A percentile compares a stretch with the other conserved stretches of the same genome.
Evolutionary conservation across 192 early-diverging fungal species (phyloP).

Genomic region (Coemansia sp.): DNA sequence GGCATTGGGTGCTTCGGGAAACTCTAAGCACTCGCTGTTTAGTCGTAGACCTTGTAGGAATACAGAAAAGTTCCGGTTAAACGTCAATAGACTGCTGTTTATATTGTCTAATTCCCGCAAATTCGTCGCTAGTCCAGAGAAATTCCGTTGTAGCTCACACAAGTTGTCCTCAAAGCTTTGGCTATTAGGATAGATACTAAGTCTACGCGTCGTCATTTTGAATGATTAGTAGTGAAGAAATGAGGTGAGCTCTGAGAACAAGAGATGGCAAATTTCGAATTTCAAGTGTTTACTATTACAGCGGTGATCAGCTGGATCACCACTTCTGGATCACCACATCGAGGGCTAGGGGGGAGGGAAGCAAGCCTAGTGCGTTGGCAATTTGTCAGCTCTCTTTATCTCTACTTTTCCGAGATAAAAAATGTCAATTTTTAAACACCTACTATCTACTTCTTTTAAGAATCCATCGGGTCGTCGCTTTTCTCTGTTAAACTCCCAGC

Average conservation of each 20-base stretch:
- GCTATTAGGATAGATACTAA: conserved; percentile 55
- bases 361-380: background rate
- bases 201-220: conserved; percentile 44
- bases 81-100: conserved; percentile 47
- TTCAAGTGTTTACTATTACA: background rate
- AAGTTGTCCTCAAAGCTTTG: conserved; percentile 52
- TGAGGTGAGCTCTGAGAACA: background rate
- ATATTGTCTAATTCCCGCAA: conserved; percentile 47
- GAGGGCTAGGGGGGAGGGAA: background rate
- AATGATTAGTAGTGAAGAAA: background rate
- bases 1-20: conserved; percentile 48
- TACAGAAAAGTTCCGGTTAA: conserved; percentile 54
- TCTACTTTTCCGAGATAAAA: background rate
- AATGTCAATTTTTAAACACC: background rate
- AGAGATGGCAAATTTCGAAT: background rate
- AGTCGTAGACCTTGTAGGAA: conserved; percentile 52
- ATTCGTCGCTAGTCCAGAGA: conserved; percentile 37
- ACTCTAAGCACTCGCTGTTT: conserved; percentile 51
- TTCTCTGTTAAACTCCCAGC: background rate
- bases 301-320: background rate
- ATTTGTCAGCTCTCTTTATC: background rate
- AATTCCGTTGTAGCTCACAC: conserved; percentile 52
- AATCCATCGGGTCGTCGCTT: conserved; percentile 11
- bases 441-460: background rate
- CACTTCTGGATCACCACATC: background rate